A percentile compares a stretch with the other conserved stretches of the same genome.
Conservation (phyloP, 2,329 filamentous ascomycete genomes). For the Fusarium torreyae region DNA sequence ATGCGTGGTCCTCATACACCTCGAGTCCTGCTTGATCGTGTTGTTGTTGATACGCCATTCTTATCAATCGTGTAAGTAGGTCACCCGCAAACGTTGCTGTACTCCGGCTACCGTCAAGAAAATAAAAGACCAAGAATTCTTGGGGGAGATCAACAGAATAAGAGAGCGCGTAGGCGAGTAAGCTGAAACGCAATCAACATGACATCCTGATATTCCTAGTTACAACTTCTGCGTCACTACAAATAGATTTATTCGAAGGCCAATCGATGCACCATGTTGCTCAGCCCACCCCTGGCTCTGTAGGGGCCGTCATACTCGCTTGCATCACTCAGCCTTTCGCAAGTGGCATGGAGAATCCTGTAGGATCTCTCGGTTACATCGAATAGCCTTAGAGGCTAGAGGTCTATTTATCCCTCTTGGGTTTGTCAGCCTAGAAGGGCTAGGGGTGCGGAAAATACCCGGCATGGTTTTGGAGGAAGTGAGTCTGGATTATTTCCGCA, state of each 20-base stretch:
- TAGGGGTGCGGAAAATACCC: too few relatives aligned
- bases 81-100: not conserved
- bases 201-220: not conserved
- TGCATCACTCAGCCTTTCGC: not conserved
- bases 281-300: not conserved
- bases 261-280: not conserved
- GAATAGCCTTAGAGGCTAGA: not conserved
- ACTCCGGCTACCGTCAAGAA: not conserved
- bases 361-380: not conserved
- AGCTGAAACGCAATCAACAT: not conserved
- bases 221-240: not conserved
- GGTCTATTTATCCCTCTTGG: not conserved
- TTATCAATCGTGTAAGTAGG: not conserved
- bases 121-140: too few relatives aligned
- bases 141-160: too few relatives aligned
- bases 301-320: not conserved
- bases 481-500: too few relatives aligned
- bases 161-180: not conserved
- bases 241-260: not conserved
- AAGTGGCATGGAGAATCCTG: not conserved
- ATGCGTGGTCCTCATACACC: conserved; percentile 13
- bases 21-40: conserved; percentile 17
- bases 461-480: too few relatives aligned
- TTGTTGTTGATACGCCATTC: not conserved
- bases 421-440: not conserved